Base-by-base conservation (phyloP, 345 rosid genomes). In the Corchorus capsularis region DNA sequence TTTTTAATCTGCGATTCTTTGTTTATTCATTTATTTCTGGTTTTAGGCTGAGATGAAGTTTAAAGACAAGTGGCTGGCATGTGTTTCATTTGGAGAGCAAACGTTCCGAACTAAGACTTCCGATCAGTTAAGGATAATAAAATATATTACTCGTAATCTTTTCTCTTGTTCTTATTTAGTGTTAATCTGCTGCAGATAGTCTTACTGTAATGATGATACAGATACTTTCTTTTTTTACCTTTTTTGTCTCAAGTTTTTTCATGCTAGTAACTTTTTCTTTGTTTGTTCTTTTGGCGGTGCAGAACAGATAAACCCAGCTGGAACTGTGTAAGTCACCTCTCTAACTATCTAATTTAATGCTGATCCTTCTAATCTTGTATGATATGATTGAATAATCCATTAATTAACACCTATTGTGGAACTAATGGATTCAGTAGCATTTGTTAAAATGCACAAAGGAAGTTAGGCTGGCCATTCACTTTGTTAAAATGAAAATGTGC, bases 21-120 rank as follows among this genome's bases (percentile, higher is more conserved):
- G 71, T 53, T 17, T 73, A 15, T 35, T 19, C 8, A 9, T n/a
- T 37, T 53, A 70, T 71, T 54, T 80, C 22, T 74, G 20, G 6
- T 19, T 76, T 13, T 71, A 92, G 97, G 98, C 97, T 78, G 91
- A 93, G 79, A 85, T 95, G 97, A 83, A 82, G 73, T 86, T 90
- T 49, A 88, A 87, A 79, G 99, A 93, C 86, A 92, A 83, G 73
- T 95, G 99, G 98, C 85, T 90, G 15, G 97, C 93, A 4, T 93
- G 98, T 72, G 92, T 90, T 79, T 91, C 98, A 4, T 83, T 95
- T 37, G 99, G 99, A 6, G 98, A 93, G 83, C 97, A 89, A 75
- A 88, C 99, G 1, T 95, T 85, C 73, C 94, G 99, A 34, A 89
- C 98, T 0, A 86, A 81, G 1, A 74, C 86, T 81, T 91, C 99